Base-by-base conservation (phyloP, 1,139 yeast genomes). In the Kodamaea plutei region DNA sequence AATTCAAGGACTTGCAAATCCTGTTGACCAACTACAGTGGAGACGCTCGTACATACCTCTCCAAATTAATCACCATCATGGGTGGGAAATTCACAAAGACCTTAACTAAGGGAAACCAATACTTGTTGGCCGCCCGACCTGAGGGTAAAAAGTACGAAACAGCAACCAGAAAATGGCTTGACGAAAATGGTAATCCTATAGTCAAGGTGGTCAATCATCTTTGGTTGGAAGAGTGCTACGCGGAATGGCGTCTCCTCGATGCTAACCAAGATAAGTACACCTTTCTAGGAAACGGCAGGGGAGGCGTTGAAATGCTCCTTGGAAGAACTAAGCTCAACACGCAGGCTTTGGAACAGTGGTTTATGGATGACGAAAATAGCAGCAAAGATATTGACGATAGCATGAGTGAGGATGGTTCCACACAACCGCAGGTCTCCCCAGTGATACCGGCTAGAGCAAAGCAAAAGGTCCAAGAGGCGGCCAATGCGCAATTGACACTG, bases 211-310 rank as follows among this genome's bases (percentile, higher is more conserved):
- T 85, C 0, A 88, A 83, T 48, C 95, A 85, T 53, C 49, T 80
- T 12, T 91, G 98, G 98, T 58, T 91, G n/a, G 97, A 91, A 50
- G 93, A 84, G 36, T 72, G 84, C 31, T 83, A 68, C 48, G 65
- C 79, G 1, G 56, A 66, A 26, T 82, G 93, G 89, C 54, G 56
- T 26, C 44, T 67, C 5, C 64, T 74, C 43, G 73, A 76, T 26
- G 63, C 57, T 13, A 47, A 64, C 1, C 47, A 52, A 10, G 61
- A 69, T 3, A 61, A 73, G 23, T 81, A 69, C 48, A 55, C 67
- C 14, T 61, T 64, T 33, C 59, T 74, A 31, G 77, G 78, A 3
- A 55, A 63, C 24, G 58, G 54, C 15, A 45, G 60, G 4, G 39
- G 46, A 14, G 57, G 58, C 2, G 49, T 73, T 33, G 66, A 69